Conservation (phyloP, 148 eudicot species). For the Polygonum maritimum region DNA sequence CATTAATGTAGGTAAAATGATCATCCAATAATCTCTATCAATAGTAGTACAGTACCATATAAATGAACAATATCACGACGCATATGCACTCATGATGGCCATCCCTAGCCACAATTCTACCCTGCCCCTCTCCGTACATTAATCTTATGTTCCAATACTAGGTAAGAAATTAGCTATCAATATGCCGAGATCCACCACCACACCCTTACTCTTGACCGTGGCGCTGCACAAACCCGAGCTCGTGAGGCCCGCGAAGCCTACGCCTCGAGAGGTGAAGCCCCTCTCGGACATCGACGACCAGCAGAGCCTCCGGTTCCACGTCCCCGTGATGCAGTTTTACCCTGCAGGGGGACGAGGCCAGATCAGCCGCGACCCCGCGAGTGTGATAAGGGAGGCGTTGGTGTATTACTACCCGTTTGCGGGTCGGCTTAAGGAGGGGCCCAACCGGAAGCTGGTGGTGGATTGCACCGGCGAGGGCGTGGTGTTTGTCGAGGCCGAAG, state of each 20-base stretch:
- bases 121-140: no score
- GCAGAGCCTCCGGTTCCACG: constrained; percentile 1
- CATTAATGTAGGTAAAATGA: no score
- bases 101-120: no score
- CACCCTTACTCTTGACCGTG: background rate
- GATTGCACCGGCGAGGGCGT: constrained; percentile 30
- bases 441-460: constrained; percentile 17
- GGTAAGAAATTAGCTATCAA: no score
- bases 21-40: no score
- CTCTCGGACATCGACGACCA: constrained; percentile 16
- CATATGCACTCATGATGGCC: no score
- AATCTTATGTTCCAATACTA: no score
- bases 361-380: constrained; percentile 3
- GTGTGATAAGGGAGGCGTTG: constrained; percentile 16
- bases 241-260: background rate
- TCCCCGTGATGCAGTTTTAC: constrained; percentile 5
- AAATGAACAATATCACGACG: no score
- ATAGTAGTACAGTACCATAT: no score
- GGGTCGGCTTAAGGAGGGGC: constrained; percentile 21
- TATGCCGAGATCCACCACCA: background rate
- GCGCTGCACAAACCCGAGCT: background rate
- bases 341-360: background rate
- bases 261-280: constrained; percentile 5
- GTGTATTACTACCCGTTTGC: constrained; percentile 23
- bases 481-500: constrained; percentile 27